These are phyloP conservation scores for Juncus inflexus DNA, from an alignment of 176 grass and related monocot genomes.

Conservation along the genomic window DNA sequence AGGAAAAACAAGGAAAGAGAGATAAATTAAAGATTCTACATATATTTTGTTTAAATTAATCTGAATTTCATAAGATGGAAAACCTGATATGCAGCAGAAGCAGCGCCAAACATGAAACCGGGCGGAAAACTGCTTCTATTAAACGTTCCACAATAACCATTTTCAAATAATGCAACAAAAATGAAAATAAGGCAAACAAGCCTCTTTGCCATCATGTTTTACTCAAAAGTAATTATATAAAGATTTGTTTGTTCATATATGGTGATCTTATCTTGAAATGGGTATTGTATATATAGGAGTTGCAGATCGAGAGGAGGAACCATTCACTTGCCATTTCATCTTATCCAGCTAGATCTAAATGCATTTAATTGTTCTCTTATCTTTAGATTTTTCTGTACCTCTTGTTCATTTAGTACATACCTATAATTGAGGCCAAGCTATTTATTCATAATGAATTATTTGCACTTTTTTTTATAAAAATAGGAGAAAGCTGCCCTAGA, in stretches of 20 bases:
- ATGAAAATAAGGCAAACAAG: constrained; percentile 18
- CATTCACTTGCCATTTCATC: background rate
- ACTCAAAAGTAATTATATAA: background rate
- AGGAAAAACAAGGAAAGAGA: background rate
- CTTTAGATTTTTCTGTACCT: background rate
- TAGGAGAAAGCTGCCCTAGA: no score
- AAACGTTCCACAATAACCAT: constrained; percentile 23
- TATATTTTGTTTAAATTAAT: no score
- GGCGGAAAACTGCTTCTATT: constrained; percentile 40
- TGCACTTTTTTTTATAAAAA: no score
- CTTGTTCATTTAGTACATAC: background rate
- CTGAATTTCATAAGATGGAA: no score
- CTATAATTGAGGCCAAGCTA: background rate
- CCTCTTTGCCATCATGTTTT: background rate
- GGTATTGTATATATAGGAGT: constrained; percentile 10
- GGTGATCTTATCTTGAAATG: background rate
- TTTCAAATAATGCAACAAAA: constrained; percentile 13
- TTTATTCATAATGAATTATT: no score
- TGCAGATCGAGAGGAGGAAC: background rate
- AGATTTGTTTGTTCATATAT: background rate
- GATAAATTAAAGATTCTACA: no score
- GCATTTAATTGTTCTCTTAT: background rate
- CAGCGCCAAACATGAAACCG: constrained; percentile 47
- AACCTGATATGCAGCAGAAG: constrained; percentile 47
- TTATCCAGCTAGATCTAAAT: background rate